Conservation (phyloP, 192 early-diverging fungal genomes). For the Linnemannia schmuckeri region DNA sequence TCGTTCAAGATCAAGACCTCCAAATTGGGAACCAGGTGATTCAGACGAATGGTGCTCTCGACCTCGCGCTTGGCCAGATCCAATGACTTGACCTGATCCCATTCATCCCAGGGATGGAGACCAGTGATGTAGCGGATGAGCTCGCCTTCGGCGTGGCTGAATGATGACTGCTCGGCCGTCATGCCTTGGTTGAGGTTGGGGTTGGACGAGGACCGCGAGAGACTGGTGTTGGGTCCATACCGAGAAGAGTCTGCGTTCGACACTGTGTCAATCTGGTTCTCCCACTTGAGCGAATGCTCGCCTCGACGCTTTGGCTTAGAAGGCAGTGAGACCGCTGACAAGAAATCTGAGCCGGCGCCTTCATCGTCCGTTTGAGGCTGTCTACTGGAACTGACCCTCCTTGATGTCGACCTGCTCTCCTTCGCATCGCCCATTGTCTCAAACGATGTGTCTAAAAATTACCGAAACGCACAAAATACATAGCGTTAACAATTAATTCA, state of each 20-base stretch:
- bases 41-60: constrained; percentile 36
- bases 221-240: not conserved
- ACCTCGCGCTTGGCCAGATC: constrained; percentile 39
- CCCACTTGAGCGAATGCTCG: constrained; percentile 49
- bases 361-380: constrained; percentile 20
- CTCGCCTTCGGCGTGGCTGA: constrained; percentile 38
- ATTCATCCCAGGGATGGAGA: constrained; percentile 45
- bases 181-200: constrained; percentile 8
- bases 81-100: constrained; percentile 49
- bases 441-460: constrained; percentile 27
- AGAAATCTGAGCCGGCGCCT: not conserved
- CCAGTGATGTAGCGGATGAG: constrained; percentile 30
- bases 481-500: too few relatives aligned
- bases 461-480: too few relatives aligned
- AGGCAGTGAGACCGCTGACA: constrained; percentile 23
- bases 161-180: constrained; percentile 41
- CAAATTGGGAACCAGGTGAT: constrained; percentile 29
- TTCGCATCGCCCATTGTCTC: constrained; percentile 23
- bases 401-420: constrained; percentile 6
- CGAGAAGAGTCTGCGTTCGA: constrained; percentile 30
- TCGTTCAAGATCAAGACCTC: constrained; percentile 44
- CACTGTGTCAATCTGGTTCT: constrained; percentile 34
- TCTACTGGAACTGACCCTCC: not conserved
- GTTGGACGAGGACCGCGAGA: constrained; percentile 28
- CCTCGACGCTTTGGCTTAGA: constrained; percentile 38